Conservation (phyloP, 352 stramenopile species). For the Phytophthora cactorum region DNA sequence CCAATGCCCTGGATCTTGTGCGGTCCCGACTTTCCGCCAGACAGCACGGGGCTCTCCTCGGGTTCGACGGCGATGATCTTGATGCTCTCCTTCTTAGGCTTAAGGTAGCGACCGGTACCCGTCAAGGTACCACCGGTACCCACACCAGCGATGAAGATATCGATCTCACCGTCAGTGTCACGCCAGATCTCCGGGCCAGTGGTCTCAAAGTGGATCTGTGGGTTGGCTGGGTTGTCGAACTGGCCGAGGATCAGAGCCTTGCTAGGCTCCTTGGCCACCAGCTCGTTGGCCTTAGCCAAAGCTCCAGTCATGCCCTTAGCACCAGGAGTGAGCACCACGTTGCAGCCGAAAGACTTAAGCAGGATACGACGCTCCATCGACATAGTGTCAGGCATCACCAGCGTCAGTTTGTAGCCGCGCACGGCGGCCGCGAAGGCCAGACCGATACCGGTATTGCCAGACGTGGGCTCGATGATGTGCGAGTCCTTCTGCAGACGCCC, state of each 20-base stretch:
- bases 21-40: constrained; percentile 73
- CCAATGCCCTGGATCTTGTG: constrained; percentile 92
- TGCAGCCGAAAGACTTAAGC: constrained; percentile 93
- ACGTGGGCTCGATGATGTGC: constrained; percentile 94
- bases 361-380: constrained; percentile 96
- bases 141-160: constrained; percentile 90
- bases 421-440: constrained; percentile 92
- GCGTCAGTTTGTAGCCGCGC: constrained; percentile 92
- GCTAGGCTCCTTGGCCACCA: constrained; percentile 70
- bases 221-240: constrained; percentile 98
- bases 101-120: constrained; percentile 86
- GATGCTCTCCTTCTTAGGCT: constrained; percentile 84
- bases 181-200: constrained; percentile 90
- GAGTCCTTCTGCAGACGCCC: constrained; percentile 76
- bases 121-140: constrained; percentile 90
- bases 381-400: constrained; percentile 97
- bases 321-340: constrained; percentile 93
- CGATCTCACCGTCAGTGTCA: constrained; percentile 87
- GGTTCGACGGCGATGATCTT: constrained; percentile 88
- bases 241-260: constrained; percentile 91
- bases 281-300: constrained; percentile 78
- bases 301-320: constrained; percentile 83
- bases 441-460: constrained; percentile 95
- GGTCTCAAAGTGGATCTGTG: constrained; percentile 92
- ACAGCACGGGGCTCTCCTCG: constrained; percentile 86